Evolutionary conservation across 495 filamentous ascomycete genomes (phyloP).

Genomic region (Penicilliopsis zonata): DNA sequence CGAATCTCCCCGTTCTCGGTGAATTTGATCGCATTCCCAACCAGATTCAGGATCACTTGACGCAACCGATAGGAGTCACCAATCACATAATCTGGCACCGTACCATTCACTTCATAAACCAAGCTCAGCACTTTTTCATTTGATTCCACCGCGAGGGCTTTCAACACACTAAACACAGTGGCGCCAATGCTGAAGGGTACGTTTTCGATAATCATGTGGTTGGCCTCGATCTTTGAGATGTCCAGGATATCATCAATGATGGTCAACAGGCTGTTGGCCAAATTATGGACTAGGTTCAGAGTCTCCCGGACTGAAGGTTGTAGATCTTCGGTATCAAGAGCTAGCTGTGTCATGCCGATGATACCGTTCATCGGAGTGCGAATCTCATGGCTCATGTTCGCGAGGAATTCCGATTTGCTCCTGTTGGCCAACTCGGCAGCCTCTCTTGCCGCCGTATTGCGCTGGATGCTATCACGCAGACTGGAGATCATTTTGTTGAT

Average conservation of each 20-base stretch:
- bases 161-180: conserved; percentile 33
- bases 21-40: conserved; percentile 81
- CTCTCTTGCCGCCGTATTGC: conserved; percentile 24
- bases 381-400: conserved; percentile 79
- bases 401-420: conserved; percentile 46
- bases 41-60: conserved; percentile 70
- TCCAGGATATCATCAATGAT: conserved; percentile 84
- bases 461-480: conserved; percentile 47
- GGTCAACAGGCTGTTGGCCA: conserved; percentile 62
- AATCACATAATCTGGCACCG: conserved; percentile 16
- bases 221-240: conserved; percentile 64
- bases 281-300: conserved; percentile 81
- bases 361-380: conserved; percentile 63
- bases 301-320: conserved; percentile 69
- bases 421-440: conserved; percentile 41
- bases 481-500: conserved; percentile 94
- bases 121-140: conserved; percentile 59
- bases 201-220: conserved; percentile 71
- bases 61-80: conserved; percentile 65
- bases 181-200: conserved; percentile 40
- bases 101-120: conserved; percentile 33
- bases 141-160: conserved; percentile 64
- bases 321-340: conserved; percentile 53
- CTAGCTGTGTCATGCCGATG: conserved; percentile 49
- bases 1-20: conserved; percentile 60